phyloP scores from a whole-genome alignment of 2,329 filamentous ascomycete genomes.

The Epicoccum sorghinum region DNA sequence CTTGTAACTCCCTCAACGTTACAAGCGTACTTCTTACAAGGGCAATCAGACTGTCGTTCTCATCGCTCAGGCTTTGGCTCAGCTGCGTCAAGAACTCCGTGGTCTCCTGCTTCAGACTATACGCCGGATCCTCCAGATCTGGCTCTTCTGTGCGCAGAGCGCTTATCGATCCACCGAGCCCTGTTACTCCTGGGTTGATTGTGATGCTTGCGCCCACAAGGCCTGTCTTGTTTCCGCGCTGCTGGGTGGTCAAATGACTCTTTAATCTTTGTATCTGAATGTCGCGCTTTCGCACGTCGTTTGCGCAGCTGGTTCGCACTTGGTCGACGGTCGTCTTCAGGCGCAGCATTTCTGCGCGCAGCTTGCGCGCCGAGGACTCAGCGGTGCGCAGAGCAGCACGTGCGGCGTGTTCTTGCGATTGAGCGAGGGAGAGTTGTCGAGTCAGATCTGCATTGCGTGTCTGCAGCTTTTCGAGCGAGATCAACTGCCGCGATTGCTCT shows the following conservation, averaged over 20 bases:
- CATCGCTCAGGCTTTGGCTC: constrained; percentile 82
- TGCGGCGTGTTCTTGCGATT: constrained; percentile 73
- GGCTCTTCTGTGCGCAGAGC: constrained; percentile 61
- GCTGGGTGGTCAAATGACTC: constrained; percentile 75
- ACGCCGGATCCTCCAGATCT: constrained; percentile 61
- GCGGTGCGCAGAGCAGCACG: constrained; percentile 74
- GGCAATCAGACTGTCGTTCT: constrained; percentile 82
- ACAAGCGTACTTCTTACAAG: constrained; percentile 74
- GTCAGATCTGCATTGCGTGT: constrained; percentile 62
- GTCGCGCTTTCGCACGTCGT: constrained; percentile 89
- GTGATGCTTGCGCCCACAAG: constrained; percentile 57
- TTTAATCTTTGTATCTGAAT: constrained; percentile 88
- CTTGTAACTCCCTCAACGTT: constrained; percentile 70
- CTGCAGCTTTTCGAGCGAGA: constrained; percentile 67
- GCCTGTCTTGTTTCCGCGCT: constrained; percentile 55
- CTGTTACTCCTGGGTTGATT: constrained; percentile 47
- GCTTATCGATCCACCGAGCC: constrained; percentile 31
- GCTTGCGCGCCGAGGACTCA: constrained; percentile 73
- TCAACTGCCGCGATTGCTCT: constrained; percentile 74
- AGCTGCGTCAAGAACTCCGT: constrained; percentile 88
- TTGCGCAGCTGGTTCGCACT: constrained; percentile 83
- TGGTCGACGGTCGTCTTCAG: constrained; percentile 82
- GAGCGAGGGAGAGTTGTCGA: constrained; percentile 62
- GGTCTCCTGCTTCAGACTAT: constrained; percentile 83
- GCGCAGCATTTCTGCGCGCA: constrained; percentile 83